A percentile compares a stretch with the other conserved stretches of the same genome.
phyloP scores from a whole-genome alignment of 805 yeast species.

The Candida xyloterini region DNA sequence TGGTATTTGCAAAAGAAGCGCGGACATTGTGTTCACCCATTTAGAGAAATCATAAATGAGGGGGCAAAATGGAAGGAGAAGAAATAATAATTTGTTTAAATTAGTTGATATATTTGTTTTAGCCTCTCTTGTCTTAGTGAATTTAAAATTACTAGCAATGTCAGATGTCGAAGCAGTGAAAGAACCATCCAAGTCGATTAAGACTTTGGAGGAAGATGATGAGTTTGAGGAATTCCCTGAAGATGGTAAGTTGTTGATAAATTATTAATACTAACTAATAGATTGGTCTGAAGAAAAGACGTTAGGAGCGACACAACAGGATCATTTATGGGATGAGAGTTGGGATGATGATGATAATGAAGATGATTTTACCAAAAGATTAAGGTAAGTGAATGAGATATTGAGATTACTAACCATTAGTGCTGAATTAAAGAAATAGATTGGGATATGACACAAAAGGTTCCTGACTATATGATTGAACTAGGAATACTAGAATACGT shows the following conservation, averaged over 20 bases:
- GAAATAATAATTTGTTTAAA: neutral
- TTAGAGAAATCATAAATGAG: slow-evolving; percentile 8
- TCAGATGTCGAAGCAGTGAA: slow-evolving; percentile 17
- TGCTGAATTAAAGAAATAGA: slow-evolving; percentile 10
- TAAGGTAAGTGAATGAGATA: slow-evolving; percentile 46
- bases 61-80: slow-evolving; percentile 6
- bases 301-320: slow-evolving; percentile 48
- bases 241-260: slow-evolving; percentile 46
- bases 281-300: slow-evolving; percentile 69
- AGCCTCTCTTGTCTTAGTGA: neutral
- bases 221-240: slow-evolving; percentile 96
- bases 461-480: neutral
- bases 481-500: too few species aligned
- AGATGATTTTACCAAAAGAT: slow-evolving; percentile 76
- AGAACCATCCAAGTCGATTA: slow-evolving; percentile 38
- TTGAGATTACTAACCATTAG: slow-evolving; percentile 1
- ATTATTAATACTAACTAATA: slow-evolving; percentile 6
- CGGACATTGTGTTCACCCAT: slow-evolving; percentile 10
- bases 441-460: neutral
- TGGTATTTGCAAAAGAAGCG: slow-evolving; percentile 24
- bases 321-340: slow-evolving; percentile 89
- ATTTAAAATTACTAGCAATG: slow-evolving; percentile 3
- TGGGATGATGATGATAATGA: slow-evolving; percentile 97
- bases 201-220: slow-evolving; percentile 90
- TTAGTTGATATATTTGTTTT: neutral